Evolutionary conservation across 345 rosid genomes (phyloP).

Genomic region (Eucalyptus marginata): DNA sequence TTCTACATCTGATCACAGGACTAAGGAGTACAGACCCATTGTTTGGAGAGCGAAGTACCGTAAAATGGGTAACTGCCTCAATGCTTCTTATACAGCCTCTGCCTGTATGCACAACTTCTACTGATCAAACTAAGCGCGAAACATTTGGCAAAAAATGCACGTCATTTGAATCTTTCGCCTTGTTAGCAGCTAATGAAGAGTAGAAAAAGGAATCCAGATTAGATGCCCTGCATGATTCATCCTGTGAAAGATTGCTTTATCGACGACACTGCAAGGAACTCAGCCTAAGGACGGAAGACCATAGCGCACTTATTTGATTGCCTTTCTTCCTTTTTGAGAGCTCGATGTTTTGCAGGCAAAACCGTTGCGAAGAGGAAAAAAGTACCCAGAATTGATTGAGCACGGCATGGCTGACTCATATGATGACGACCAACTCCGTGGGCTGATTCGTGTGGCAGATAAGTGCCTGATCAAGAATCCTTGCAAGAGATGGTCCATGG

Average conservation of each 20-base stretch:
- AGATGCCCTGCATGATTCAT: background rate
- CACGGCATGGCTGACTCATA: conserved; percentile 26
- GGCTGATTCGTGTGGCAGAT: conserved; percentile 56
- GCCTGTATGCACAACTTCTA: background rate
- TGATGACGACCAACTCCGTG: conserved; percentile 43
- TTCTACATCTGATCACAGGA: conserved; percentile 50
- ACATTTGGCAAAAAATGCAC: background rate
- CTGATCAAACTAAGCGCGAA: background rate
- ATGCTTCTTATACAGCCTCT: background rate
- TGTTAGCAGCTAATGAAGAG: background rate
- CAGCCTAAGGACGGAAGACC: background rate
- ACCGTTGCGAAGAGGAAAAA: conserved; percentile 35
- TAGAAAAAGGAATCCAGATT: background rate
- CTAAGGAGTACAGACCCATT: conserved; percentile 31
- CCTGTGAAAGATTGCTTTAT: background rate
- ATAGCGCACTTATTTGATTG: background rate
- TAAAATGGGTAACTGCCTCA: conserved; percentile 39
- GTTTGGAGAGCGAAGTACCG: conserved; percentile 44
- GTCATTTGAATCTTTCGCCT: background rate
- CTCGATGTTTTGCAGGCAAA: conserved; percentile 24
- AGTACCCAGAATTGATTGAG: conserved; percentile 39
- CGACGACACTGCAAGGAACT: background rate
- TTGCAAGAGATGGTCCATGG: conserved; percentile 30
- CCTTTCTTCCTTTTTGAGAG: background rate
- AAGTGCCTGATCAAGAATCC: conserved; percentile 49